Evolutionary conservation across 768 basidiomycete genomes (phyloP).

Genomic region (Termitomyces titanicus): DNA sequence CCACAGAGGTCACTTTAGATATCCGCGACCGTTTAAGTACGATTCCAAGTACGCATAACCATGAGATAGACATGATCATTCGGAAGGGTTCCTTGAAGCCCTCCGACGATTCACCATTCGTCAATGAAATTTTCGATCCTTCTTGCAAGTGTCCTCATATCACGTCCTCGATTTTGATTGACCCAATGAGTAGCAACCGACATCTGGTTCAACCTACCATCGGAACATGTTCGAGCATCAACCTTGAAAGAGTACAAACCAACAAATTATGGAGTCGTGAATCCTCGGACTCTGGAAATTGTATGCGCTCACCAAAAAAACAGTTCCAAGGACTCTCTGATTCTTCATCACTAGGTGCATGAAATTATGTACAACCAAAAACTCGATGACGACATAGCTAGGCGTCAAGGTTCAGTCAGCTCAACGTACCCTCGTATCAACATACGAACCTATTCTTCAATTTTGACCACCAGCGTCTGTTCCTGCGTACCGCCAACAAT

Average conservation of each 20-base stretch:
- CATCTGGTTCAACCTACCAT: constrained; percentile 33
- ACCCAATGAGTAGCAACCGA: constrained; percentile 33
- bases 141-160: constrained; percentile 25
- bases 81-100: constrained; percentile 47
- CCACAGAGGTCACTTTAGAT: constrained; percentile 44
- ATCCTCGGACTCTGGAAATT: constrained; percentile 40
- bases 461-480: constrained; percentile 26
- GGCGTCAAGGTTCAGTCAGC: constrained; percentile 22
- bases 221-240: constrained; percentile 29
- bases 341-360: constrained; percentile 33
- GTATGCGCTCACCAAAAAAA: constrained; percentile 19
- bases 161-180: background rate
- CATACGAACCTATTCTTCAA: constrained; percentile 34
- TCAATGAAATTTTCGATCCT: constrained; percentile 55
- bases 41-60: constrained; percentile 25
- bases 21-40: constrained; percentile 34
- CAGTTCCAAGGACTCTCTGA: background rate
- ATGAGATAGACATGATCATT: constrained; percentile 47
- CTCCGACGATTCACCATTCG: constrained; percentile 50
- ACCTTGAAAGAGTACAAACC: constrained; percentile 40
- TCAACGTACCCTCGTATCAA: constrained; percentile 26
- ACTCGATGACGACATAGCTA: constrained; percentile 38
- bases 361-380: constrained; percentile 49
- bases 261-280: constrained; percentile 55
- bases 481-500: background rate